Evolutionary conservation across 179 eudicot genomes (phyloP).

Genomic region (Gypsophila paniculata): DNA sequence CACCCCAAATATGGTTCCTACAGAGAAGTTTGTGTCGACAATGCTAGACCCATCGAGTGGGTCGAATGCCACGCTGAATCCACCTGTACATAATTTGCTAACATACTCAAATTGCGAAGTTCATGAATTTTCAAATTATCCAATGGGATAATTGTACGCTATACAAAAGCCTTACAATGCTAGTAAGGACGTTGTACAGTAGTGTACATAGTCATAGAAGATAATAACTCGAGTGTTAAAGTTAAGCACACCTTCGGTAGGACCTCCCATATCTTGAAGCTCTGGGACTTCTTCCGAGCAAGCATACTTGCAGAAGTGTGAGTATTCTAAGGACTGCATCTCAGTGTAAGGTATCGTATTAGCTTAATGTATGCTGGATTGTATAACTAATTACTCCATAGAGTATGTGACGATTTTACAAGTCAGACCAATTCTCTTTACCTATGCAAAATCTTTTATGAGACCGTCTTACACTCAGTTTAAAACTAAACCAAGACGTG

Average conservation of each 20-base stretch:
- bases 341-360: not conserved
- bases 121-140: not conserved
- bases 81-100: conserved; percentile 45
- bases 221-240: no score
- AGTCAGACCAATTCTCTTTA: no score
- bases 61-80: conserved; percentile 98
- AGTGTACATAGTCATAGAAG: no score
- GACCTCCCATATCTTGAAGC: conserved; percentile 99
- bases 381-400: no score
- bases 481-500: not conserved
- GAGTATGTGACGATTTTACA: no score
- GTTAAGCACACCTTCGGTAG: conserved; percentile 53
- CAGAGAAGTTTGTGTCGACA: conserved; percentile 97
- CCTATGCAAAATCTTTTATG: no score
- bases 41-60: conserved; percentile 99
- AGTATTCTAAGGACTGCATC: conserved; percentile 73
- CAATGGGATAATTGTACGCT: no score
- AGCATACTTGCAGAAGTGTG: conserved; percentile 97
- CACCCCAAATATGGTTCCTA: conserved; percentile 96
- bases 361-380: not conserved
- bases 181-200: no score
- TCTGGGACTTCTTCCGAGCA: conserved; percentile 98
- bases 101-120: not conserved
- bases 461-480: not conserved
- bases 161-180: no score